Base-by-base conservation (phyloP, 148 eudicot species). In the Talinum fruticosum region DNA sequence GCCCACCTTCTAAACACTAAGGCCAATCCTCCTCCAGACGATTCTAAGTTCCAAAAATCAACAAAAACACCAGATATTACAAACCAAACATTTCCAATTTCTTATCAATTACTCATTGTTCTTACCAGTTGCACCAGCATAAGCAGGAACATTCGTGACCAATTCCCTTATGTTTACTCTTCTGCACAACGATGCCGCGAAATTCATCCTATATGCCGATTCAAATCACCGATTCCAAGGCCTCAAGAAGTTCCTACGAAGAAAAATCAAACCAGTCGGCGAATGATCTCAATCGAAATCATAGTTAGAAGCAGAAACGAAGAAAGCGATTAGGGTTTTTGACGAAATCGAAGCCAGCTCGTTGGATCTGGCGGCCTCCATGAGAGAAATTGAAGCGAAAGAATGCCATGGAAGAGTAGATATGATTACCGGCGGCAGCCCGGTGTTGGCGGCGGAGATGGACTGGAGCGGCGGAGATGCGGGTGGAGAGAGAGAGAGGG, bases 1-100 rank as follows among this genome's bases (percentile, higher is more conserved):
- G 97, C 97, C 96, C 96, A 93, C 2, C 96, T 88, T 81, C 89
- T 83, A 72, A 91, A 87, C 18, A 86, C 80, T 81, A 89, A 75
- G 72, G 91, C 86, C 77, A 91, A 84, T 75, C 88, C 90, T 32
- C 82, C 87, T 26, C 85, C 91, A 74, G 89, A 79, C 21, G 84
- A 84, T 75, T 89, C 93, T 90, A 67, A 26, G 77, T 7, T 69
- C 65, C n/a, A 26, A 82, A 70, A 82, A 69, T 15, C 24, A 51
- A 69, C n/a, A 24, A 69, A 73, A 10, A 51, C 24, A n/a, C 32
- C 24, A 44, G 18, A 28, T 15, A 76, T 67, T 6, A 45, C n/a
- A 79, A 76, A 15, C 41, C 53, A 76, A 57, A 51, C 10, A 54
- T 1, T 66, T 21, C 51, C 7, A 23, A 13, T 29, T 32, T 41